phyloP scores from a whole-genome alignment of 106 monocot species.

The Dendrobium nobile region DNA sequence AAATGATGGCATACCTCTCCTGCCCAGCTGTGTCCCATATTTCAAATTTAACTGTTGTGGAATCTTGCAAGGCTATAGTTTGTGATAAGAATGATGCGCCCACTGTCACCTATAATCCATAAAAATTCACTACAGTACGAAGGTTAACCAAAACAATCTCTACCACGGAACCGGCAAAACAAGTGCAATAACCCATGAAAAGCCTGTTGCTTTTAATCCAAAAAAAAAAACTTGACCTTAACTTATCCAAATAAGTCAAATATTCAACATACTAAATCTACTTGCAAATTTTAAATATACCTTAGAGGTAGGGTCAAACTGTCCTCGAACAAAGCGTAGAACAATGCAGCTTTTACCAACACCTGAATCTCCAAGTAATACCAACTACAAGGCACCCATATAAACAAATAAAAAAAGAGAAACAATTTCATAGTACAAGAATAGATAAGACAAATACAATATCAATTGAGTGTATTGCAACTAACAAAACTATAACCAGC shows the following conservation, averaged over 20 bases:
- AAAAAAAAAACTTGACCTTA: background rate
- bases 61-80: slow-evolving; percentile 89
- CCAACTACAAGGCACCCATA: slow-evolving; percentile 46
- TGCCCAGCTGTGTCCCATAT: slow-evolving; percentile 99
- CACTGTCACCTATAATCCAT: slow-evolving; percentile 74
- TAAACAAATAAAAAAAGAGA: background rate
- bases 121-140: background rate
- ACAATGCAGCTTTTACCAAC: slow-evolving; percentile 99
- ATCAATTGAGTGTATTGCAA: background rate
- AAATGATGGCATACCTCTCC: slow-evolving; percentile 55
- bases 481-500: background rate
- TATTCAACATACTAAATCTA: background rate
- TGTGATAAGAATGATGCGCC: slow-evolving; percentile 98
- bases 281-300: slow-evolving; percentile 23
- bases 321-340: slow-evolving; percentile 98
- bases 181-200: background rate
- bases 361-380: slow-evolving; percentile 94
- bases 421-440: background rate
- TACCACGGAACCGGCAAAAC: background rate
- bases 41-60: slow-evolving; percentile 95
- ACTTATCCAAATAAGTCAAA: background rate
- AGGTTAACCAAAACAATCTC: background rate
- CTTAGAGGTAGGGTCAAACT: slow-evolving; percentile 97
- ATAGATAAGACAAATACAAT: background rate
- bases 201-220: background rate